phyloP scores from a whole-genome alignment of 495 filamentous ascomycete species.

The Penicillium samsonianum region DNA sequence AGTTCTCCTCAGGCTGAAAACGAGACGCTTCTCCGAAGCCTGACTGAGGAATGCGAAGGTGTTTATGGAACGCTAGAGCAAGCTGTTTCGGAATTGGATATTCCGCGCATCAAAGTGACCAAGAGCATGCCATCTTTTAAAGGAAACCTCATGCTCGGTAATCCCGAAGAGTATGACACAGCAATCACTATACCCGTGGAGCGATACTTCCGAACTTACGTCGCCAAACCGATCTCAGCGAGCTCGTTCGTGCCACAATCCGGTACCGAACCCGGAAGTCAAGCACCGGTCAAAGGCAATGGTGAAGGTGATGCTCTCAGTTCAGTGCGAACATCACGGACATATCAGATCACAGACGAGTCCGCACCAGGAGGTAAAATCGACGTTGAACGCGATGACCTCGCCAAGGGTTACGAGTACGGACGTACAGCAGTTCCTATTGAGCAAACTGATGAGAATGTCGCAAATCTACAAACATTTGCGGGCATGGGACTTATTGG shows the following conservation, averaged over 20 bases:
- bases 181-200: conserved; percentile 84
- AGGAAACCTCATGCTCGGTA: conserved; percentile 77
- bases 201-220: conserved; percentile 80
- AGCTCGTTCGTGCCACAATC: conserved; percentile 66
- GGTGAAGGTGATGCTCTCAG: conserved; percentile 49
- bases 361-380: conserved; percentile 74
- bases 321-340: conserved; percentile 67
- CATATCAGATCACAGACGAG: conserved; percentile 78
- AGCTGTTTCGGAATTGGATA: conserved; percentile 72
- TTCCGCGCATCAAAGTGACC: conserved; percentile 73
- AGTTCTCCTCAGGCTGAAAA: conserved; percentile 54
- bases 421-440: conserved; percentile 90
- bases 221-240: conserved; percentile 70
- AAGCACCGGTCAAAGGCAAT: conserved; percentile 15
- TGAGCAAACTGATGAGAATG: conserved; percentile 74
- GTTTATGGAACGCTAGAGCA: conserved; percentile 80
- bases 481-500: conserved; percentile 79
- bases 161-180: conserved; percentile 70
- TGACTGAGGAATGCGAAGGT: conserved; percentile 67
- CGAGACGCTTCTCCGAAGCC: conserved; percentile 62
- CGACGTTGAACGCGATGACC: conserved; percentile 79
- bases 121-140: conserved; percentile 75
- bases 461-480: conserved; percentile 77
- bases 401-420: conserved; percentile 93
- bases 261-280: conserved; percentile 48